Percentiles rank a stretch among this genome's conserved stretches.
These are phyloP conservation scores for Raddia distichophylla DNA, from an alignment of 176 grass and related monocot genomes.

Conservation along the genomic window DNA sequence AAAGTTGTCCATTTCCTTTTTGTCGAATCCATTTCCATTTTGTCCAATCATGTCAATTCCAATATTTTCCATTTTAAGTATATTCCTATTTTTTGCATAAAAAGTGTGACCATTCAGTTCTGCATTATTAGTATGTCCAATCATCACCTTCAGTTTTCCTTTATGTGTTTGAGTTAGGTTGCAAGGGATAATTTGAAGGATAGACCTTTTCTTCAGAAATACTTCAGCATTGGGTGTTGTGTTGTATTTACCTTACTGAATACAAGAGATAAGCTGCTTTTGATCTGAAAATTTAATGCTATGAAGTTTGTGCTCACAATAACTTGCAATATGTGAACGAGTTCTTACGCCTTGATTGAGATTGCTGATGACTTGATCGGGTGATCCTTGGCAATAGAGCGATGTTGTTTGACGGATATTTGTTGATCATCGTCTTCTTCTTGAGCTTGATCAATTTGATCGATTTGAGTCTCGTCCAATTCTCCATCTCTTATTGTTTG, in stretches of 20 bases:
- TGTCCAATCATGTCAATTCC: not conserved
- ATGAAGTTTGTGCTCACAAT: not conserved
- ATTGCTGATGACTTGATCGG: too few relatives aligned
- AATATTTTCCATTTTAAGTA: not conserved
- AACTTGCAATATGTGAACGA: too few relatives aligned
- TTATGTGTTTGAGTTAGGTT: not conserved
- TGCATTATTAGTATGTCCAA: conserved; percentile 9
- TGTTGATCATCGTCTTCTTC: too few relatives aligned
- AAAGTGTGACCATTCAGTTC: not conserved
- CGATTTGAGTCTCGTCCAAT: too few relatives aligned
- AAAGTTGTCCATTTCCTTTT: not conserved
- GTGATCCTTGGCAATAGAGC: too few relatives aligned
- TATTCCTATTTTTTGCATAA: not conserved
- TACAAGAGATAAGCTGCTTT: not conserved
- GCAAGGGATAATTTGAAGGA: not conserved
- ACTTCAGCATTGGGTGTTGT: not conserved
- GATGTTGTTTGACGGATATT: too few relatives aligned
- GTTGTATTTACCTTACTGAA: not conserved
- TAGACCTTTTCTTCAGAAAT: conserved; percentile 10
- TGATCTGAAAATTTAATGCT: conserved; percentile 19
- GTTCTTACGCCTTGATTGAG: too few relatives aligned
- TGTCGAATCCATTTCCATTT: not conserved
- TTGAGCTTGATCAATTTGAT: too few relatives aligned
- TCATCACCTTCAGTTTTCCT: not conserved
- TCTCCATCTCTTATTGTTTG: too few relatives aligned